These are phyloP conservation scores for Apium graveolens DNA, from an alignment of 129 eudicot species.

Conservation along the genomic window DNA sequence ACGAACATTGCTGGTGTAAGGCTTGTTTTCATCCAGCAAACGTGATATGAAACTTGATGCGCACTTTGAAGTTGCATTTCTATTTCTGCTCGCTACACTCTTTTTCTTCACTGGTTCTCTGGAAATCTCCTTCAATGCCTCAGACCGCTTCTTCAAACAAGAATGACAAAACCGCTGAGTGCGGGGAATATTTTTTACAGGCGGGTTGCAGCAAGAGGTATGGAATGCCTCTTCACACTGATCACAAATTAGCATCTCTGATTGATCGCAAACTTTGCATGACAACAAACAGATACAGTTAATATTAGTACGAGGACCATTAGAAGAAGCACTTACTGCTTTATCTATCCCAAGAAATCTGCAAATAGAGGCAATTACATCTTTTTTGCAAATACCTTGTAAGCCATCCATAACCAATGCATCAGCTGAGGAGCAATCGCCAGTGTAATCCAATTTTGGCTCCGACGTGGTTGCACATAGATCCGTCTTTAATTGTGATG, in stretches of 20 bases:
- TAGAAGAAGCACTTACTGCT: conserved; percentile 17
- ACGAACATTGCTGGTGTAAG: conserved; percentile 50
- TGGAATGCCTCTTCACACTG: conserved; percentile 71
- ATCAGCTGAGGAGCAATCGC: conserved; percentile 79
- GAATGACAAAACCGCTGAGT: conserved; percentile 61
- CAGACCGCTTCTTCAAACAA: conserved; percentile 54
- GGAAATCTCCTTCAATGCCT: conserved; percentile 24
- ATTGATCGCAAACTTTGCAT: conserved; percentile 46
- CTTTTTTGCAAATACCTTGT: conserved; percentile 28
- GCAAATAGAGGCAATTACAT: conserved; percentile 39
- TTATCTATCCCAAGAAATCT: conserved; percentile 39
- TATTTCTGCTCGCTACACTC: conserved; percentile 14
- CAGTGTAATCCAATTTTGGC: conserved; percentile 37
- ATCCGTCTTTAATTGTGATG: conserved; percentile 52
- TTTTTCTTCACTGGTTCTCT: conserved; percentile 18
- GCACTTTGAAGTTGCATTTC: conserved; percentile 18
- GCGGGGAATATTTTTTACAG: conserved; percentile 33
- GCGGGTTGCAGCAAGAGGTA: conserved; percentile 56
- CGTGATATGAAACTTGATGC: conserved; percentile 37
- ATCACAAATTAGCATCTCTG: conserved; percentile 67
- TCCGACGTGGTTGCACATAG: conserved; percentile 37
- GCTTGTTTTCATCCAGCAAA: conserved; percentile 44
- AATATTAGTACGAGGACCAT: conserved; percentile 7
- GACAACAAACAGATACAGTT: conserved; percentile 28
- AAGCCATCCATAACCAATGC: conserved; percentile 27